Base-by-base conservation (phyloP, 148 eudicot species). In the Tetragonia tetragonoides region DNA sequence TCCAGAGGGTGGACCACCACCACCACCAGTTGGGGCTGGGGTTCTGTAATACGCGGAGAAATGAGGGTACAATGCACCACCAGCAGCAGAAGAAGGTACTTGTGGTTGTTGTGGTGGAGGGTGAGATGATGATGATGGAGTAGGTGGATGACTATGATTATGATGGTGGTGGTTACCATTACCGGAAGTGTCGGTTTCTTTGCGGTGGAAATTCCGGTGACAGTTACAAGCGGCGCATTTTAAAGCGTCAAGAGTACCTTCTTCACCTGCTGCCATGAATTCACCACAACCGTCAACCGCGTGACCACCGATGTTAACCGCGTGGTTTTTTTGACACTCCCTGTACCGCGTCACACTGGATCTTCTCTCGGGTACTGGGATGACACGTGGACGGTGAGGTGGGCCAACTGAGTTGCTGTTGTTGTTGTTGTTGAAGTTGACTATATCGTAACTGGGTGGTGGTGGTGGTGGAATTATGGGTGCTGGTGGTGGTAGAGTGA, bases 141-240 rank as follows among this genome's bases (percentile, higher is more conserved):
- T 72, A 3, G 37, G 3, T 49, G 5, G 61, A 70, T 12, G 39
- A 8, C 7, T 10, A 14, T 14, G 53, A 2, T 14, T 10, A 10
- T 14, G 12, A 14, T 49, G 0, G 5, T 9, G 6, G 8, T 3
- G 15, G 2, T 7, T 57, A 8, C 62, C 24, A 9, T 16, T 23
- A 10, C 34, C 63, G n/a, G 72, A 44, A 0, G 74, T 74, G 51
- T 74, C 78, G 46, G 46, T 34, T 28, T 88, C 87, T 24, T 87
- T 91, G 5, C 92, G 81, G 87, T 91, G 95, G 85, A 91, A 91
- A 81, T 88, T 91, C n/a, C 92, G 90, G 88, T 91, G 95, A 78
- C 95, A 91, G 60, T 74, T 84, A 61, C 95, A 91, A 6, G 95
- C 95, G 15, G 95, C 90, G 81, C 95, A 91, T 20, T 81, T 86